Evolutionary conservation across 73 alveolate species (phyloP).

Genomic region (Chromera velia): DNA sequence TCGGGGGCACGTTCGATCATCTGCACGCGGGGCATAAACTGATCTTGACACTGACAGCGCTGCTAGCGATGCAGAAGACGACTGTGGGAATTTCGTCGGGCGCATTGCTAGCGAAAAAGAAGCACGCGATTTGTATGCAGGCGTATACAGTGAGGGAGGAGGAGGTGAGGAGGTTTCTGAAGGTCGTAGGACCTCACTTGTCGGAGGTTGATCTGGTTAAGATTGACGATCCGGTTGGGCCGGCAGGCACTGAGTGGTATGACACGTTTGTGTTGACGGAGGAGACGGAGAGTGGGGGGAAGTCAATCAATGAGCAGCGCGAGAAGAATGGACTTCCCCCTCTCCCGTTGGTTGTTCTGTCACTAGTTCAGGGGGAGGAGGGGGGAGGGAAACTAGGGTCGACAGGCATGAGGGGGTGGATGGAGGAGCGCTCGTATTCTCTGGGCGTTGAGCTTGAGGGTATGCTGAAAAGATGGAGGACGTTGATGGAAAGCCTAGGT

Average conservation of each 20-base stretch:
- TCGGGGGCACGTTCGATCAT: neutral
- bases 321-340: neutral
- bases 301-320: neutral
- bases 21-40: neutral
- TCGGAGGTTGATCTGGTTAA: neutral
- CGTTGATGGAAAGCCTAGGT: too few relatives aligned
- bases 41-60: neutral
- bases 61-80: neutral
- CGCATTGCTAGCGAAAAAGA: neutral
- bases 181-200: too few relatives aligned
- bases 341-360: neutral
- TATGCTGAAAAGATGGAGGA: neutral
- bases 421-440: neutral
- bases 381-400: neutral
- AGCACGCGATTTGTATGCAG: neutral
- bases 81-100: neutral
- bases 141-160: neutral
- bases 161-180: neutral
- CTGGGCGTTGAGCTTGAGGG: neutral
- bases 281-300: neutral
- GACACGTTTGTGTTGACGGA: neutral
- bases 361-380: neutral
- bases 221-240: neutral
- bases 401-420: neutral
- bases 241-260: neutral